Percentiles rank a stretch among this genome's conserved stretches.
These are phyloP conservation scores for Termitomyces eurrhizus DNA, from an alignment of 768 basidiomycete species.

Conservation along the genomic window DNA sequence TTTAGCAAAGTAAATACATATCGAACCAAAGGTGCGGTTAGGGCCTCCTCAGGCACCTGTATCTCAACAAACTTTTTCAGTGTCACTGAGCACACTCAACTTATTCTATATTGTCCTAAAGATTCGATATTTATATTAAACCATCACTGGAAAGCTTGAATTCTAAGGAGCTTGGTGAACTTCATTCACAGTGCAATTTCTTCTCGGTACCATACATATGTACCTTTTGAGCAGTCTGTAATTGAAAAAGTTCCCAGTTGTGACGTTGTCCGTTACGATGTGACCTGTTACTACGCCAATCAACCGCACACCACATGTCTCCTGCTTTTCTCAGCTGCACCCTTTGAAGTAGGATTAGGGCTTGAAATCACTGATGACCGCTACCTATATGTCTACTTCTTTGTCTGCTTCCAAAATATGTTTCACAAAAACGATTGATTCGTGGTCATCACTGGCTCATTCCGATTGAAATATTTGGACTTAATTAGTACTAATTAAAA, in stretches of 20 bases:
- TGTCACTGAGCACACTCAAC: neutral
- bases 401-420: neutral
- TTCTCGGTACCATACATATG: too few species aligned
- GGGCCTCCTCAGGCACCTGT: too few species aligned
- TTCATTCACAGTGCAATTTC: too few species aligned
- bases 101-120: neutral
- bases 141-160: too few species aligned
- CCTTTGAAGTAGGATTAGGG: too few species aligned
- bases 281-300: neutral
- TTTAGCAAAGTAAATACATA: too few species aligned
- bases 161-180: neutral
- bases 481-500: conserved; percentile 1
- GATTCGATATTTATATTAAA: neutral
- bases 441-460: neutral
- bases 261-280: neutral
- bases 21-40: too few species aligned
- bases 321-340: too few species aligned
- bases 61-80: neutral
- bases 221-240: too few species aligned
- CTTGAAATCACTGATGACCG: neutral
- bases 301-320: too few species aligned
- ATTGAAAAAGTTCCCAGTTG: too few species aligned
- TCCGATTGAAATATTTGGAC: neutral
- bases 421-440: neutral
- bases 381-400: neutral